phyloP scores from a whole-genome alignment of 2,329 filamentous ascomycete species.

The Nigrospora oryzae region DNA sequence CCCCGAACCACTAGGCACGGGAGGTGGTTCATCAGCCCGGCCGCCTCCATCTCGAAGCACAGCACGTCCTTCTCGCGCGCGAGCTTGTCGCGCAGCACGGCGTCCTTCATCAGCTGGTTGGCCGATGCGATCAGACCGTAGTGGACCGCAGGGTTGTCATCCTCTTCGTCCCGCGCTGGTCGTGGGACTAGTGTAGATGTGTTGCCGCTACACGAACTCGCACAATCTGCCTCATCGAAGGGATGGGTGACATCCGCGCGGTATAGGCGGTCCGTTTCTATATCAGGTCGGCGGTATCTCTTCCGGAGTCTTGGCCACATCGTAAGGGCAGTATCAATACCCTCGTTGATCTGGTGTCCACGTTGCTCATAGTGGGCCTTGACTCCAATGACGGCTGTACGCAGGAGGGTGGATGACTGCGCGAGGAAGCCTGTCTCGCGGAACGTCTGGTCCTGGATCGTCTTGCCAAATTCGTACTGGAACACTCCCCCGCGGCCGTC shows the following conservation, averaged over 20 bases:
- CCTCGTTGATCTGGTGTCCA: constrained; percentile 17
- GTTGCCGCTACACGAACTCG: constrained; percentile 1
- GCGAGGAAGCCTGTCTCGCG: constrained; percentile 4
- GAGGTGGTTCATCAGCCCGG: neutral
- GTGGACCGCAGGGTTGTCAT: constrained; percentile 17
- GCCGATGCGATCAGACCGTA: constrained; percentile 25
- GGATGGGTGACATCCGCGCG: constrained; percentile 2
- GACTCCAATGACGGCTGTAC: constrained; percentile 14
- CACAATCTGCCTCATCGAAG: neutral
- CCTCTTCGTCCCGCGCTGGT: neutral
- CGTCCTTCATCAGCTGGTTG: constrained; percentile 21
- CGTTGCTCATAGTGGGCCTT: constrained; percentile 7
- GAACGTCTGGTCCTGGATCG: constrained; percentile 9
- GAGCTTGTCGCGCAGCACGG: constrained; percentile 13
- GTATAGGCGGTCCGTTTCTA: constrained; percentile 19
- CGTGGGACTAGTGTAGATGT: neutral
- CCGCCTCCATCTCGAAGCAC: neutral
- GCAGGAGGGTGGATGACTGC: neutral
- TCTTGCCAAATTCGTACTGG: constrained; percentile 23
- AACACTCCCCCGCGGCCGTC: constrained; percentile 13
- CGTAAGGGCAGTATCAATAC: constrained; percentile 13
- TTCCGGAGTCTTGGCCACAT: constrained; percentile 14
- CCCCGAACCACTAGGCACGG: constrained; percentile 1
- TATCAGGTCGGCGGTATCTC: constrained; percentile 15
- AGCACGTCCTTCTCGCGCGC: neutral